These are phyloP conservation scores for Gossypium schwendimanii DNA, from an alignment of 441 rosid genomes.

Conservation along the genomic window DNA sequence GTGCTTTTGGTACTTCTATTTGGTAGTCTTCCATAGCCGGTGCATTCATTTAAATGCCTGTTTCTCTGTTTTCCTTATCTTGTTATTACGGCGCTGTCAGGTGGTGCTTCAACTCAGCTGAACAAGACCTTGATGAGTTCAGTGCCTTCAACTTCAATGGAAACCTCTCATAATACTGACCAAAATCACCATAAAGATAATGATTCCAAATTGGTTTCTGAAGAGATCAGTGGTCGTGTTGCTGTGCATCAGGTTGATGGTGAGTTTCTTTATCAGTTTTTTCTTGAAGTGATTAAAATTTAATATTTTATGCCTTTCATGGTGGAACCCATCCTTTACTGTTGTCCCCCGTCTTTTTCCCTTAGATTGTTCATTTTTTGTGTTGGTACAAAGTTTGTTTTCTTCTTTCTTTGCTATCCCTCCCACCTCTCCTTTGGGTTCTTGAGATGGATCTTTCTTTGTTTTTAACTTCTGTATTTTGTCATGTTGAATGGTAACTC, in stretches of 20 bases:
- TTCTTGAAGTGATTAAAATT: not conserved
- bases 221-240: slow-evolving; percentile 21
- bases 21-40: not conserved
- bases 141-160: slow-evolving; percentile 20
- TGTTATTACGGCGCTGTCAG: not conserved
- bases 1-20: not conserved
- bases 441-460: not conserved
- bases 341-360: not conserved
- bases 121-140: slow-evolving; percentile 12
- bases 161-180: slow-evolving; percentile 10
- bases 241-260: slow-evolving; percentile 26
- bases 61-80: not conserved
- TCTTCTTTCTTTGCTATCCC: not conserved
- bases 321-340: not conserved
- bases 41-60: not conserved
- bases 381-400: not conserved
- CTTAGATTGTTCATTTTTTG: not conserved
- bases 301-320: not conserved
- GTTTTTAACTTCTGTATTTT: not conserved
- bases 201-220: slow-evolving; percentile 21
- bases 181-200: slow-evolving; percentile 18
- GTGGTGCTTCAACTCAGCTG: slow-evolving; percentile 19
- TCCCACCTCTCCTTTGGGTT: not conserved
- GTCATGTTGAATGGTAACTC: not conserved
- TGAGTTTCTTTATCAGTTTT: slow-evolving; percentile 12